Percentiles rank a stretch among this genome's conserved stretches.
These are phyloP conservation scores for Pestalotiopsis sp. DNA, from an alignment of 2,329 filamentous ascomycete species.

Conservation along the genomic window DNA sequence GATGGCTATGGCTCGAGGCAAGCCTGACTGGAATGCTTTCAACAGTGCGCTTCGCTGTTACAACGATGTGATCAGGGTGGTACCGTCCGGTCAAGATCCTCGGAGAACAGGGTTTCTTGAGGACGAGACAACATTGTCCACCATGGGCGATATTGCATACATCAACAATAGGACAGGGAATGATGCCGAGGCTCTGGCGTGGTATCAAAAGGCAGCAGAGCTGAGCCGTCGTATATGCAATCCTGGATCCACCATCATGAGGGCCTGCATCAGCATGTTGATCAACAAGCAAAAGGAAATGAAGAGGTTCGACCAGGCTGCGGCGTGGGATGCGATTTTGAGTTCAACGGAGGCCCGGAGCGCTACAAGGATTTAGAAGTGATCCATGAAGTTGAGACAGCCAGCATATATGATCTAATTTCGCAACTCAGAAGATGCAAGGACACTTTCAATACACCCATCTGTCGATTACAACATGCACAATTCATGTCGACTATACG, in stretches of 20 bases:
- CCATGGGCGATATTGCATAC: conserved; percentile 5
- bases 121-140: conserved; percentile 8
- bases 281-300: conserved; percentile 2
- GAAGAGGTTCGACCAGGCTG: conserved; percentile 1
- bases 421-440: no score
- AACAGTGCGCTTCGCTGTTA: neutral
- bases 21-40: neutral
- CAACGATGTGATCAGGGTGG: neutral
- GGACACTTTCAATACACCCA: no score
- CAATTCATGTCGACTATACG: no score
- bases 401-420: neutral
- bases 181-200: neutral
- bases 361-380: neutral
- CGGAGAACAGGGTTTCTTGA: neutral
- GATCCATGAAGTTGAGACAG: neutral
- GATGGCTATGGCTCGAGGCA: neutral
- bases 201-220: conserved; percentile 2
- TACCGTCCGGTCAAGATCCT: neutral
- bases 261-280: neutral
- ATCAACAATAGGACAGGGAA: neutral
- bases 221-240: neutral
- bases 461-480: no score
- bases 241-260: conserved; percentile 2
- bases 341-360: neutral
- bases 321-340: neutral